phyloP scores from a whole-genome alignment of 352 stramenopile species.

The Nothophytophthora sp. region DNA sequence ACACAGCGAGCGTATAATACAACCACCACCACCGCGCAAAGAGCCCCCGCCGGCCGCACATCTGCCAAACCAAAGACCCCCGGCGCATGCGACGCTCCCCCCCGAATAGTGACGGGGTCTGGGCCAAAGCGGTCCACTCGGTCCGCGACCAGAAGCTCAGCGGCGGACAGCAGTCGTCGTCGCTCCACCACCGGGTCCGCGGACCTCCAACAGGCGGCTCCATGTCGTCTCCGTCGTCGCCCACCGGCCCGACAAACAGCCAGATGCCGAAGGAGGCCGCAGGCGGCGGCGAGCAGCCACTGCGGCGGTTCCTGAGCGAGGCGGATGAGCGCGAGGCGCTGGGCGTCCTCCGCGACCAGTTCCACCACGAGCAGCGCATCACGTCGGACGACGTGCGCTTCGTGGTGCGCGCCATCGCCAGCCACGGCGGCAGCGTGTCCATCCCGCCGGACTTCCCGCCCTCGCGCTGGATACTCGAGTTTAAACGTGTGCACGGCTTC shows the following conservation, averaged over 20 bases:
- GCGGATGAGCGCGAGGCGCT: conserved; percentile 45
- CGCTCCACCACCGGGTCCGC: conserved; percentile 30
- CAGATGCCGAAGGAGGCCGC: not conserved
- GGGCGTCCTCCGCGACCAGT: conserved; percentile 49
- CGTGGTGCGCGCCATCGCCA: conserved; percentile 51
- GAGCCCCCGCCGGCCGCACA: too few species aligned
- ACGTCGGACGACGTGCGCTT: conserved; percentile 62
- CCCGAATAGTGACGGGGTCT: conserved; percentile 36
- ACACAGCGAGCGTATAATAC: too few species aligned
- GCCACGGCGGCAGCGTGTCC: conserved; percentile 22
- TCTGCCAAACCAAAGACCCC: too few species aligned
- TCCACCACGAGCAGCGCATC: conserved; percentile 45
- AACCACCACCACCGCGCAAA: too few species aligned
- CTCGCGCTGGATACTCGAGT: conserved; percentile 44
- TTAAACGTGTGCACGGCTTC: conserved; percentile 50
- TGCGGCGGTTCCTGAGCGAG: conserved; percentile 28
- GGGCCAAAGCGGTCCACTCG: conserved; percentile 41
- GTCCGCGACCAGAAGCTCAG: conserved; percentile 51
- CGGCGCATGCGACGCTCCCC: conserved; percentile 22
- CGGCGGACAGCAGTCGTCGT: conserved; percentile 39
- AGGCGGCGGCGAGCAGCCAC: not conserved
- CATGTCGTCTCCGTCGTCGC: conserved; percentile 1
- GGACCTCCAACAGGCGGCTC: too few species aligned
- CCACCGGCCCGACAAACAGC: not conserved
- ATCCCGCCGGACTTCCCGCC: conserved; percentile 54